Base-by-base conservation (phyloP, 352 stramenopile genomes). In the Phytophthora kernoviae region DNA sequence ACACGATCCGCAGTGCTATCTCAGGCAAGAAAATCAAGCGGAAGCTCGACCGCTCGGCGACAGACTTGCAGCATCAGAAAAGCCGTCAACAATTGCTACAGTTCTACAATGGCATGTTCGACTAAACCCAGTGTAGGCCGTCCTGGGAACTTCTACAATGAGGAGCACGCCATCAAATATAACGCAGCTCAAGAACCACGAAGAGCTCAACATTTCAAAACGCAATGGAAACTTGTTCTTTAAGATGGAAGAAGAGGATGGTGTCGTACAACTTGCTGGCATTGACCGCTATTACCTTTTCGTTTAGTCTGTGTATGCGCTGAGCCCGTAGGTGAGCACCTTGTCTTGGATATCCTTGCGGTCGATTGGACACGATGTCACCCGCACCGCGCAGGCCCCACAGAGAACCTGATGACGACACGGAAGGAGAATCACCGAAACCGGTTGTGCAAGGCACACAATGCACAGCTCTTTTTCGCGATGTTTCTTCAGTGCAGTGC, bases 71-170 rank as follows among this genome's bases (percentile, higher is more conserved):
- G 54, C 68, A 77, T 52, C 67, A 92, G 62, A 85, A 83, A 56
- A 92, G 87, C 57, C 79, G 86, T 4, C 79, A 90, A 52, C 74
- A 94, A 56, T 61, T 94, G 20, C 72, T 94, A 37, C 81, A 93
- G 65, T 93, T 94, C 46, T 94, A 94, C 77, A 94, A 94, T 57
- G 79, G 79, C 22, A 93, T 94, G 81, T 90, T 90, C 51, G 85
- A 94, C 62, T 94, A 58, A 70, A 11, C 27, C 27, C n/a, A n/a
- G n/a, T n/a, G n/a, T n/a, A n/a, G 24, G 6, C 6, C 24, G 6
- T 30, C 24, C 3, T 30, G 24, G 24, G 24, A 30, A 7, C 24
- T 30, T 3, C 24, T 30, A 30, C 24, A 30, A 30, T 30, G 24
- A 6, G 24, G 24, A 30, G 24, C 24, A 3, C 3, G 24, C 24